A percentile compares a stretch with the other conserved stretches of the same genome.
phyloP scores from a whole-genome alignment of 345 rosid species.

The Geranium brycei region DNA sequence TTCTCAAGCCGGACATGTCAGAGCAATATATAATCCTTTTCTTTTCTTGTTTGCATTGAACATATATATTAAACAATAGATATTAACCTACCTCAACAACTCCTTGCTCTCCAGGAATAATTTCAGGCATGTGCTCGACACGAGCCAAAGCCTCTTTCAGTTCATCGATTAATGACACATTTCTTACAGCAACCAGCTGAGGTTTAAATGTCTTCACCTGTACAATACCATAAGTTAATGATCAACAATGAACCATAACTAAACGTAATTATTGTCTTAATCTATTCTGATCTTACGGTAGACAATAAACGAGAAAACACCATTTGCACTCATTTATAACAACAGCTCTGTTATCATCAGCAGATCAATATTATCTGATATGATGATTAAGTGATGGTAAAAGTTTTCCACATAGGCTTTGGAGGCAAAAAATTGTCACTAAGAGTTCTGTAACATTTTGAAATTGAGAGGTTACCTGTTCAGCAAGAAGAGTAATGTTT shows the following conservation, averaged over 20 bases:
- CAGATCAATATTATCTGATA: background rate
- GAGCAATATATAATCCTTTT: background rate
- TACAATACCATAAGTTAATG: slow-evolving; percentile 9
- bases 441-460: background rate
- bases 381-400: background rate
- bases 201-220: slow-evolving; percentile 86
- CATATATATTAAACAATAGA: slow-evolving; percentile 2
- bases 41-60: background rate
- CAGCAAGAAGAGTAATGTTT: slow-evolving; percentile 81
- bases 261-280: background rate
- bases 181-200: slow-evolving; percentile 66
- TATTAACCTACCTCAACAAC: slow-evolving; percentile 46
- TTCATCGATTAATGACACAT: slow-evolving; percentile 59
- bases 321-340: background rate
- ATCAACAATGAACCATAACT: background rate
- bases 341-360: too few species aligned
- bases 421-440: background rate
- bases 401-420: background rate
- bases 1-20: background rate
- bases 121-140: slow-evolving; percentile 74
- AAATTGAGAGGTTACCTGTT: slow-evolving; percentile 44
- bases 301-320: background rate
- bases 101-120: slow-evolving; percentile 90
- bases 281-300: background rate
- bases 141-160: slow-evolving; percentile 75